Conservation (phyloP, 2,329 filamentous ascomycete species). For the Stachybotrys echinatus region DNA sequence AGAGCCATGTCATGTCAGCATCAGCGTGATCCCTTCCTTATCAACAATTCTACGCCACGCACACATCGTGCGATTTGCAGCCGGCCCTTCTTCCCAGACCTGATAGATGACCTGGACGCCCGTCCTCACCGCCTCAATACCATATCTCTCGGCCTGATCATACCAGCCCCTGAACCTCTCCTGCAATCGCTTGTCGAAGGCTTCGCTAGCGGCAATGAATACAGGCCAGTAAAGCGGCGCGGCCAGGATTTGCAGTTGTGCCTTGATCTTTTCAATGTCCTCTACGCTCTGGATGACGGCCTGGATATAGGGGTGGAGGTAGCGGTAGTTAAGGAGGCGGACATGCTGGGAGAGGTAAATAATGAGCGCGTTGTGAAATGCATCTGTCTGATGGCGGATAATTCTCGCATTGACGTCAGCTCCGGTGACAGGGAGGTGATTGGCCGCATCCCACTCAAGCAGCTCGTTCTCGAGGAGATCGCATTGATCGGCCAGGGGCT, state of each 20-base stretch:
- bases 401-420: conserved; percentile 6
- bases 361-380: conserved; percentile 19
- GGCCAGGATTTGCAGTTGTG: conserved; percentile 9
- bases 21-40: conserved; percentile 1
- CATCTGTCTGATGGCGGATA: conserved; percentile 8
- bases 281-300: conserved; percentile 12
- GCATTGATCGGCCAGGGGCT: conserved; percentile 1
- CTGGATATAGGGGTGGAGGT: conserved; percentile 11
- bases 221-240: conserved; percentile 17
- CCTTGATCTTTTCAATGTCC: conserved; percentile 14
- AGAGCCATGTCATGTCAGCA: conserved; percentile 6
- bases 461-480: conserved; percentile 8
- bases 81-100: conserved; percentile 11
- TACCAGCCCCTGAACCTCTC: conserved; percentile 14
- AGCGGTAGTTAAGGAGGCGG: conserved; percentile 9
- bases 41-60: conserved; percentile 5
- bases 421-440: conserved; percentile 3
- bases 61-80: conserved; percentile 1
- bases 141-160: conserved; percentile 9
- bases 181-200: conserved; percentile 11
- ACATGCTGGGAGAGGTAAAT: conserved; percentile 17
- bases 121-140: conserved; percentile 15
- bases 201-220: conserved; percentile 15
- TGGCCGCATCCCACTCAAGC: conserved; percentile 6
- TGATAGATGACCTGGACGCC: conserved; percentile 13